Conservation (phyloP, 768 basidiomycete species). For the Suillus tomentosus region DNA sequence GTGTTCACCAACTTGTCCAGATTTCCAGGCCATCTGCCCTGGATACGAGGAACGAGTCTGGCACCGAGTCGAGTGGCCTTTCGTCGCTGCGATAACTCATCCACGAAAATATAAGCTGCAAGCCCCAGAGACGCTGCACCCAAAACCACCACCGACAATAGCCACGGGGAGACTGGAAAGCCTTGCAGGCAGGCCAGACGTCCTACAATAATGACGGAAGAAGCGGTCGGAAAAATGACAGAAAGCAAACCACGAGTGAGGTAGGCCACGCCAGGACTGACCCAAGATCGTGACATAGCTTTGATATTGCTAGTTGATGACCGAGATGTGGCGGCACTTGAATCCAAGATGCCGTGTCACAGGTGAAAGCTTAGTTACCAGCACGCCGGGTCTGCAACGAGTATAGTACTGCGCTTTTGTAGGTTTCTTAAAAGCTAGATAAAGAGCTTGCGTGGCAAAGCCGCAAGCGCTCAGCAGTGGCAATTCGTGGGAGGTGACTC, state of each 20-base stretch:
- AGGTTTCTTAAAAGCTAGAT: not conserved
- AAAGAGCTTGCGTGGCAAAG: not conserved
- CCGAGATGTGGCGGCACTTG: not conserved
- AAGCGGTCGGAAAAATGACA: conserved; percentile 14
- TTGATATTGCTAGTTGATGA: not conserved
- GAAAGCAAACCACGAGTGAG: conserved; percentile 19
- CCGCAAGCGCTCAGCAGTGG: not conserved
- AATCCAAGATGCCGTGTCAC: not conserved
- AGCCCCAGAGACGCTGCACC: conserved; percentile 9
- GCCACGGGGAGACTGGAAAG: conserved; percentile 14
- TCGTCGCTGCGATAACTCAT: conserved; percentile 16
- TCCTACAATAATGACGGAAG: conserved; percentile 18
- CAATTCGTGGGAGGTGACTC: not conserved
- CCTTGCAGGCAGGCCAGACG: conserved; percentile 17
- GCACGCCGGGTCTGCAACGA: not conserved
- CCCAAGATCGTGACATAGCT: not conserved
- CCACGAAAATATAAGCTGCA: conserved; percentile 5
- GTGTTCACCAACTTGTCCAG: conserved; percentile 33
- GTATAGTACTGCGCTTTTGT: not conserved
- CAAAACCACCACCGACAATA: conserved; percentile 11
- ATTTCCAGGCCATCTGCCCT: conserved; percentile 35
- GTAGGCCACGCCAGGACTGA: conserved; percentile 27
- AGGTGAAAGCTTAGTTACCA: not conserved
- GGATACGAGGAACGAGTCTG: conserved; percentile 31
- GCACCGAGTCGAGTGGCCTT: conserved; percentile 28